Evolutionary conservation across 345 rosid genomes (phyloP).

Genomic region (Excoecaria agallocha): DNA sequence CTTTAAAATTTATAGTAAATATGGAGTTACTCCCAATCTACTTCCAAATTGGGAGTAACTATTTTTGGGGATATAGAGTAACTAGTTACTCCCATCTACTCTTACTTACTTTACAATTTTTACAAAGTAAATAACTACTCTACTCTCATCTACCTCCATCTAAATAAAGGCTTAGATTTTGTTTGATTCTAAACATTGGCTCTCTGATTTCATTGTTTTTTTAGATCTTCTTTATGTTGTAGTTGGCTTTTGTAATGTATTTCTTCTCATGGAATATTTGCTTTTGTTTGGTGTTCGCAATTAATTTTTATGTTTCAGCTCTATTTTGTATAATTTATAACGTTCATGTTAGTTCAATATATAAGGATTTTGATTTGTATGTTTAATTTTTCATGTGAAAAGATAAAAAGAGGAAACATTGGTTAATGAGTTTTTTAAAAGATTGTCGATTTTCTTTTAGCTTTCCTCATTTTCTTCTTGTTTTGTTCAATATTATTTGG

Average conservation of each 20-base stretch:
- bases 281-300: background rate
- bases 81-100: no score
- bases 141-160: no score
- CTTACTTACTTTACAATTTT: no score
- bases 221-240: background rate
- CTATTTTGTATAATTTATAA: background rate
- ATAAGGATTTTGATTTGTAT: background rate
- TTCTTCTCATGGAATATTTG: background rate
- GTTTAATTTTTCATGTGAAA: background rate
- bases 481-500: background rate
- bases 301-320: background rate
- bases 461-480: background rate
- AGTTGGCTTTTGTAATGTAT: background rate
- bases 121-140: no score
- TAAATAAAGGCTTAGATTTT: background rate
- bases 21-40: no score
- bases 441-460: background rate
- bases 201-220: background rate
- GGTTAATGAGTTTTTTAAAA: background rate
- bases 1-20: no score
- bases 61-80: no score
- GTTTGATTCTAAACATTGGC: background rate
- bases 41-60: no score
- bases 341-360: background rate
- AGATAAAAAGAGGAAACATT: background rate